phyloP scores from a whole-genome alignment of 805 yeast genomes.

The Nakazawaea wickerhamii region DNA sequence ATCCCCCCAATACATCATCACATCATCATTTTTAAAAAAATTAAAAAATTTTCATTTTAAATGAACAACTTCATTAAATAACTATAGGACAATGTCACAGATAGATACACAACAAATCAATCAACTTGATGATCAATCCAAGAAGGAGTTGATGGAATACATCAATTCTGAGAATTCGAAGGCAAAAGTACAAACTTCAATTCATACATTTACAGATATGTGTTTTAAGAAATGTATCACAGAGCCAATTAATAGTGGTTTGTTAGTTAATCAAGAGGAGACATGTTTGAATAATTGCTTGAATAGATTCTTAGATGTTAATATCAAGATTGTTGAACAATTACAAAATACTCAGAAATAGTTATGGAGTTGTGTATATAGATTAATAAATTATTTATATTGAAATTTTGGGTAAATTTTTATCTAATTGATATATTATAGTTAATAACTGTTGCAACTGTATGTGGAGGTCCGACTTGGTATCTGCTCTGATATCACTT shows the following conservation, averaged over 20 bases:
- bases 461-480: too few species aligned
- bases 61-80: too few species aligned
- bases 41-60: too few species aligned
- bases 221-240: conserved; percentile 85
- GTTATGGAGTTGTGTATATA: conserved; percentile 1
- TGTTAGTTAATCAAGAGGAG: conserved; percentile 56
- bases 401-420: background rate
- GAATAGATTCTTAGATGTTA: conserved; percentile 81
- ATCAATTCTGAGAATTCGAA: conserved; percentile 80
- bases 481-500: background rate
- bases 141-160: conserved; percentile 69
- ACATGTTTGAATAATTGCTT: conserved; percentile 76
- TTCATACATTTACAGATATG: conserved; percentile 83
- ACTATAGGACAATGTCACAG: conserved; percentile 7
- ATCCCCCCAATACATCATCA: too few species aligned
- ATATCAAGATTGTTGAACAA: conserved; percentile 71
- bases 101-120: conserved; percentile 8
- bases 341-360: conserved; percentile 14
- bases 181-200: conserved; percentile 80
- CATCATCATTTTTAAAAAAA: too few species aligned
- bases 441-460: background rate
- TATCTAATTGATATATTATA: too few species aligned
- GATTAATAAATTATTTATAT: background rate
- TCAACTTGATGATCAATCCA: conserved; percentile 53
- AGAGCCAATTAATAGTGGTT: conserved; percentile 35